phyloP scores from a whole-genome alignment of 139 green algal species.

The Chlorella sp. region DNA sequence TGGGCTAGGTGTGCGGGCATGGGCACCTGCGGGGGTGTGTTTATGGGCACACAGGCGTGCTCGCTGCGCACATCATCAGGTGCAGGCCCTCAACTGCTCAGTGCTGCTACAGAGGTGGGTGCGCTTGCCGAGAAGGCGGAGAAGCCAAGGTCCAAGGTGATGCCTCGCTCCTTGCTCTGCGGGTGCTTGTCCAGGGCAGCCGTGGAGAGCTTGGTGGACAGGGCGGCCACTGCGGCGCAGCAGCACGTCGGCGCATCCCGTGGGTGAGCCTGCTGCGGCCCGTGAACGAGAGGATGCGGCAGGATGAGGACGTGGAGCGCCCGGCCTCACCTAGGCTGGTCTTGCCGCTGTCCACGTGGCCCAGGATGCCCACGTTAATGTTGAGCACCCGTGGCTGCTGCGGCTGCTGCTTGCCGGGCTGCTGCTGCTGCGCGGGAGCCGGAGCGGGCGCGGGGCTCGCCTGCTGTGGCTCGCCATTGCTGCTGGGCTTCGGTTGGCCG shows the following conservation, averaged over 20 bases:
- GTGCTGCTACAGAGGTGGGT: too few relatives aligned
- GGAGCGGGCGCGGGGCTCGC: too few relatives aligned
- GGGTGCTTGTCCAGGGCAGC: slow-evolving; percentile 95
- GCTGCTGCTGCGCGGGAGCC: too few relatives aligned
- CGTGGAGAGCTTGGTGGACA: slow-evolving; percentile 89
- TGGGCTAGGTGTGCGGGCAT: slow-evolving; percentile 32
- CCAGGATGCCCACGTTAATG: slow-evolving; percentile 88
- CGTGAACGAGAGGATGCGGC: neutral
- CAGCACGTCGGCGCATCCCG: neutral
- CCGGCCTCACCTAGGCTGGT: slow-evolving; percentile 86
- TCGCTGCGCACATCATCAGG: too few relatives aligned
- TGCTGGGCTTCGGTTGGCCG: neutral
- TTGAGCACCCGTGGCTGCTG: slow-evolving; percentile 43
- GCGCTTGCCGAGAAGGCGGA: slow-evolving; percentile 72
- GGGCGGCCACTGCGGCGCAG: slow-evolving; percentile 59
- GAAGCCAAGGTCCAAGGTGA: slow-evolving; percentile 97
- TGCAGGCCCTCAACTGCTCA: too few relatives aligned
- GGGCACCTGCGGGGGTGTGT: slow-evolving; percentile 33
- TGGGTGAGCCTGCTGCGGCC: neutral
- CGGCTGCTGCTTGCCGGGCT: neutral
- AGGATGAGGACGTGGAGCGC: neutral
- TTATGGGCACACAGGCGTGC: too few relatives aligned
- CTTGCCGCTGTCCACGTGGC: slow-evolving; percentile 95
- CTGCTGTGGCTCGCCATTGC: neutral
- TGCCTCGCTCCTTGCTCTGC: slow-evolving; percentile 88